Percentiles rank a stretch among this genome's conserved stretches.
Conservation (phyloP, 1,284 basidiomycete genomes). For the Ustilago trichophora region DNA sequence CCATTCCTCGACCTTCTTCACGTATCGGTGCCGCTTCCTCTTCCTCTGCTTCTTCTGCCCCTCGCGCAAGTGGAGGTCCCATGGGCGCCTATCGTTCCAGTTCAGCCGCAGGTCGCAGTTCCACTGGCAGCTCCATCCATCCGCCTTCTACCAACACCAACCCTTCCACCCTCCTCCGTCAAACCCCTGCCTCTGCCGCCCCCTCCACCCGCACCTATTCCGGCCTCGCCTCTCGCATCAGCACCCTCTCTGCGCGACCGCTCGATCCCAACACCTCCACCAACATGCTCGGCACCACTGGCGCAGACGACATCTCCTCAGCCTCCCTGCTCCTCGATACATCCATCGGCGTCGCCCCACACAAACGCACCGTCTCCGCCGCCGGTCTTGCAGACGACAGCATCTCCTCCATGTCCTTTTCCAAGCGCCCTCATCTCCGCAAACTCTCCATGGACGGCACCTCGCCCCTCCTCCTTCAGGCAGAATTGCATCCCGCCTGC, state of each 20-base stretch:
- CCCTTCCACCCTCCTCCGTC: conserved; percentile 18
- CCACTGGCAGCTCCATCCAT: too few relatives aligned
- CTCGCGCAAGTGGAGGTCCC: conserved; percentile 15
- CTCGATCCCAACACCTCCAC: conserved; percentile 23
- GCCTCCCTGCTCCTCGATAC: conserved; percentile 32
- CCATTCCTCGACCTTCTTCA: conserved; percentile 31
- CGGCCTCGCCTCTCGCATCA: conserved; percentile 31
- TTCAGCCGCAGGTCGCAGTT: not conserved
- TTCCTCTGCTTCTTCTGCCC: too few relatives aligned
- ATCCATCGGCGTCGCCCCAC: conserved; percentile 9
- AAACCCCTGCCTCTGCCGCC: conserved; percentile 23
- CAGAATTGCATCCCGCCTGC: conserved; percentile 24
- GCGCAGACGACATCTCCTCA: conserved; percentile 16
- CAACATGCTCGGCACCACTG: conserved; percentile 27
- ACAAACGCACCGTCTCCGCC: conserved; percentile 32
- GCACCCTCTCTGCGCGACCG: conserved; percentile 28
- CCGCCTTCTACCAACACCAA: too few relatives aligned
- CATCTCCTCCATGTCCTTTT: conserved; percentile 19
- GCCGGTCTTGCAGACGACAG: conserved; percentile 30
- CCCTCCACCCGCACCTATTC: conserved; percentile 28
- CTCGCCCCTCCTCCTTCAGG: conserved; percentile 31
- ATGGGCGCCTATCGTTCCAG: conserved; percentile 25
- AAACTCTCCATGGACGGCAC: conserved; percentile 40
- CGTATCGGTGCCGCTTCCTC: conserved; percentile 7
- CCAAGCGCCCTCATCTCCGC: conserved; percentile 30